Evolutionary conservation across 495 filamentous ascomycete genomes (phyloP), one percentile per base, ranked within the genome.

Genomic region (Penicillium herquei): DNA sequence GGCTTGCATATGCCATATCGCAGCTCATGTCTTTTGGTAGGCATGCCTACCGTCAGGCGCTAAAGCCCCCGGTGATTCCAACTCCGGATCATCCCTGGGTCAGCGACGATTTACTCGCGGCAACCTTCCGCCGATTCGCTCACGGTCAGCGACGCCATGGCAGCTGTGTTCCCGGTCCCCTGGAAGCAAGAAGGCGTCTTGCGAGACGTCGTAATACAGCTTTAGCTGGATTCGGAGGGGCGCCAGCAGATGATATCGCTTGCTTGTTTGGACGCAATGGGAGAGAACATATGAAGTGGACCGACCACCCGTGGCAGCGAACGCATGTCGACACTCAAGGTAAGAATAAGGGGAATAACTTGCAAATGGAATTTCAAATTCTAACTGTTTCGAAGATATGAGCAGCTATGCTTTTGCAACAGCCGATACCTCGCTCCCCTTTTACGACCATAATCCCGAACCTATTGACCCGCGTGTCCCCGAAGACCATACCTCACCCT

Each of bases 131-230:
- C 52, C 74, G 76, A 32, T 83, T 82, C 61, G 67, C 66, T 17
- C 70, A 72, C 42, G 63, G 69, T 13, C 70, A 68, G 44, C 64
- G 71, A 57, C 76, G 82, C 30, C 68, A 81, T 74, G 80, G 74
- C 53, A 82, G 80, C 67, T 74, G 71, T 34, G 76, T 79, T 1
- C 82, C 82, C n/a, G 82, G 82, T 2, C 82, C 82, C 47, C 64
- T 85, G 64, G 82, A 85, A 65, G 81, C 81, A n/a, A 72, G 78
- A 44, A 74, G 77, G 62, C 72, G 82, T 39, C 64, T 78, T 51
- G 73, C 79, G 6, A 81, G 72, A 62, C 65, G 82, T 48, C 67
- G 74, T 33, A 83, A 80, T 59, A 75, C 78, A 40, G 76, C 72
- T 3, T 48, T 82, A 5, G 74, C 78, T 32, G 66, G 71, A 6